A percentile compares a stretch with the other conserved stretches of the same genome.
These are phyloP conservation scores for Inga leiocalycina DNA, from an alignment of 306 rosid species.

Conservation along the genomic window DNA sequence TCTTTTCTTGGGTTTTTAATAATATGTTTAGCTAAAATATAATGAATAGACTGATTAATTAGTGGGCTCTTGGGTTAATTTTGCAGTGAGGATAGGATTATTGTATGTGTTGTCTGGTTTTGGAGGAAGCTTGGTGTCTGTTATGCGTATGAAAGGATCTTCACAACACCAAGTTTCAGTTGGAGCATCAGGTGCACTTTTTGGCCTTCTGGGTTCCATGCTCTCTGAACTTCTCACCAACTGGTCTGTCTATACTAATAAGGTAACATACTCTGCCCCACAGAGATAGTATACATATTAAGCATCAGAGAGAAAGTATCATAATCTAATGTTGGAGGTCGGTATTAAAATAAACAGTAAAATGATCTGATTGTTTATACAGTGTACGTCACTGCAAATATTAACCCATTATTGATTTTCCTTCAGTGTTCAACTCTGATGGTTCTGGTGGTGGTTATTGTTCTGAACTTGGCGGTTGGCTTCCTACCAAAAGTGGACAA, in stretches of 20 bases:
- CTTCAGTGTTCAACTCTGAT: constrained; percentile 71
- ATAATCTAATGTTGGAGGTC: too few species aligned
- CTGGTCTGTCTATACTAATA: constrained; percentile 79
- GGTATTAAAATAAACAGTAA: not conserved
- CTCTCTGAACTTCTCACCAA: constrained; percentile 95
- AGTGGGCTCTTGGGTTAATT: not conserved
- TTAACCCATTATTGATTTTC: constrained; percentile 9
- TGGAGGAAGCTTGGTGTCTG: constrained; percentile 77
- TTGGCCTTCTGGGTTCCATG: constrained; percentile 89
- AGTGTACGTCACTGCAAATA: not conserved
- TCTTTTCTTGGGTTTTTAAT: not conserved
- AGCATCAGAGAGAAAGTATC: too few species aligned
- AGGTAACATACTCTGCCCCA: constrained; percentile 43
- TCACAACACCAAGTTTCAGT: constrained; percentile 51
- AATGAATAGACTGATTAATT: not conserved
- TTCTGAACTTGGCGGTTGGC: constrained; percentile 77
- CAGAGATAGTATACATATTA: too few species aligned
- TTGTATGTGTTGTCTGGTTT: constrained; percentile 71
- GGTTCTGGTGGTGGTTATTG: constrained; percentile 56
- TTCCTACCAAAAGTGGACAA: constrained; percentile 82
- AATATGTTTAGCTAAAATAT: not conserved
- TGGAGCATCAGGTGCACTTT: constrained; percentile 96
- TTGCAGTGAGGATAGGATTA: constrained; percentile 74
- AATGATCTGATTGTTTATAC: not conserved
- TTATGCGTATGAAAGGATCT: constrained; percentile 33